These are phyloP conservation scores for Collybiopsis luxurians DNA, from an alignment of 768 basidiomycete genomes.

Conservation along the genomic window DNA sequence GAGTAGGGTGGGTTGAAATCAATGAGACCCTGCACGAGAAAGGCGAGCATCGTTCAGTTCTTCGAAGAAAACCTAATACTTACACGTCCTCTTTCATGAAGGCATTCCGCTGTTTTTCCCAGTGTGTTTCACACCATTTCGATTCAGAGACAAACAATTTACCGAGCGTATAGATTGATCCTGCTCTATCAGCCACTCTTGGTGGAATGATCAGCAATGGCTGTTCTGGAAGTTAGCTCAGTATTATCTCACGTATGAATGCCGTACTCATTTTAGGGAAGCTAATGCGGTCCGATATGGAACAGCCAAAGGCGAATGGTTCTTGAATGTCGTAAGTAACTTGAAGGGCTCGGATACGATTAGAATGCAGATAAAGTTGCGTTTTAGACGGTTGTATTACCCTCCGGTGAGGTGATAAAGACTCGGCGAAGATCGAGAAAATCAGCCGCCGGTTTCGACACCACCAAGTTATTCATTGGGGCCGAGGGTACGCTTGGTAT, in stretches of 20 bases:
- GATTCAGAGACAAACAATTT: background rate
- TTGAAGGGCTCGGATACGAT: background rate
- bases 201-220: slow-evolving; percentile 88
- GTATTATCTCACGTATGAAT: background rate
- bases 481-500: slow-evolving; percentile 82
- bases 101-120: slow-evolving; percentile 85
- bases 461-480: slow-evolving; percentile 86
- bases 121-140: slow-evolving; percentile 32
- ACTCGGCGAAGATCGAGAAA: slow-evolving; percentile 78
- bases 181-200: slow-evolving; percentile 76
- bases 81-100: slow-evolving; percentile 17
- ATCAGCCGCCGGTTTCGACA: slow-evolving; percentile 85
- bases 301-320: slow-evolving; percentile 89
- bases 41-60: slow-evolving; percentile 29
- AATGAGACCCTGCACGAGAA: slow-evolving; percentile 65
- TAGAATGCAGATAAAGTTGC: background rate
- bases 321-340: slow-evolving; percentile 69
- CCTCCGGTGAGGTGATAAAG: slow-evolving; percentile 87
- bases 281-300: slow-evolving; percentile 86
- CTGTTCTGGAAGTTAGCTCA: slow-evolving; percentile 71
- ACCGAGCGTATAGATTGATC: slow-evolving; percentile 53
- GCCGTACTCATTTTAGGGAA: slow-evolving; percentile 18
- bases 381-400: slow-evolving; percentile 79
- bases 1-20: slow-evolving; percentile 67
- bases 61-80: background rate